These are phyloP conservation scores for Globisporangium abappressorium DNA, from an alignment of 352 stramenopile genomes.

Conservation along the genomic window DNA sequence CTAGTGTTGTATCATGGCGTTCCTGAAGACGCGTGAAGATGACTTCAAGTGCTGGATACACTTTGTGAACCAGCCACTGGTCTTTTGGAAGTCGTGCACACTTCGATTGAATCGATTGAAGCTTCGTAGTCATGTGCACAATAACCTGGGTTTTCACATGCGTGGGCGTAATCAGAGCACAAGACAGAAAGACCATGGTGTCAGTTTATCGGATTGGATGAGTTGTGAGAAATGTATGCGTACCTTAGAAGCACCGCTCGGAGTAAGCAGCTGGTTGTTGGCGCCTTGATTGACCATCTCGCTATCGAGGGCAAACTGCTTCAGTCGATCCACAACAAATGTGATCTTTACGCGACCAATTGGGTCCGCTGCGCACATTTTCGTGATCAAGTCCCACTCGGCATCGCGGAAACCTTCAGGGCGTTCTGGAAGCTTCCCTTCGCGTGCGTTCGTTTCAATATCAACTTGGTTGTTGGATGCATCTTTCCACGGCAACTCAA, in stretches of 20 bases:
- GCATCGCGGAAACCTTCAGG: background rate
- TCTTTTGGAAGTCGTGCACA: background rate
- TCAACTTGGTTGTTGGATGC: background rate
- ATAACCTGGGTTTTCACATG: background rate
- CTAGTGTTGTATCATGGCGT: background rate
- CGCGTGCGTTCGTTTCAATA: background rate
- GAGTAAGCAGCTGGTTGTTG: background rate
- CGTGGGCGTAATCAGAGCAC: background rate
- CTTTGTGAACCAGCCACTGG: background rate
- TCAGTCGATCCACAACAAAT: conserved; percentile 14
- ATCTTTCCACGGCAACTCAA: conserved; percentile 1
- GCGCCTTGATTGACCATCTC: background rate
- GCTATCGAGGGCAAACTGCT: background rate
- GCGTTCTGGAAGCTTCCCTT: background rate
- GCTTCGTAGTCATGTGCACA: background rate
- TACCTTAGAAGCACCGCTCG: background rate
- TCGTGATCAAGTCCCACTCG: conserved; percentile 15
- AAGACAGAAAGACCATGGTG: background rate
- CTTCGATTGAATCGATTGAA: background rate
- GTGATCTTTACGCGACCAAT: conserved; percentile 14
- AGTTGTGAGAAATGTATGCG: background rate
- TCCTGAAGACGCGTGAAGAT: background rate
- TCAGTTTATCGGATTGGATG: background rate
- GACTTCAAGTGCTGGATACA: background rate
- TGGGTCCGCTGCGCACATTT: conserved; percentile 17